Evolutionary conservation across 1,284 basidiomycete genomes (phyloP).

Genomic region (Afroboletus lepidellus): DNA sequence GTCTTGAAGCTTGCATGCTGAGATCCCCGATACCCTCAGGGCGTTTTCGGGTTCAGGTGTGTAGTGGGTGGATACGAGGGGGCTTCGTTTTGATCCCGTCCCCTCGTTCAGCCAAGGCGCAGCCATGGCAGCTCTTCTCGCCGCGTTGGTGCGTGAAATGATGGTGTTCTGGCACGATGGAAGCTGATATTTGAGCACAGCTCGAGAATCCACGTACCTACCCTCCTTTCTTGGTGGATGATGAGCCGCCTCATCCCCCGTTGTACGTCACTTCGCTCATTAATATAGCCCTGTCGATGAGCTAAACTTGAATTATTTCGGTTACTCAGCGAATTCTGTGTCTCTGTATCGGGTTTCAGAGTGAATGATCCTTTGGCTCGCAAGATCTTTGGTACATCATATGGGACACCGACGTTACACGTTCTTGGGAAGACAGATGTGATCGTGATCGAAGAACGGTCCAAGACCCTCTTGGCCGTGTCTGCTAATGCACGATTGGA

Average conservation of each 20-base stretch:
- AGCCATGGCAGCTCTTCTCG: slow-evolving; percentile 71
- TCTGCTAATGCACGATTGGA: slow-evolving; percentile 64
- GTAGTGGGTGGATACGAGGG: slow-evolving; percentile 1
- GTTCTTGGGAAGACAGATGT: slow-evolving; percentile 80
- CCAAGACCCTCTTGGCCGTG: slow-evolving; percentile 57
- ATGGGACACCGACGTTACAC: slow-evolving; percentile 75
- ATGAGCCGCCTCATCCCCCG: slow-evolving; percentile 62
- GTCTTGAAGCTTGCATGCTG: background rate
- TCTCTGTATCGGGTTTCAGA: slow-evolving; percentile 69
- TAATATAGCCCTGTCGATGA: background rate
- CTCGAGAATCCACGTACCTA: slow-evolving; percentile 42
- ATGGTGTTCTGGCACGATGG: background rate
- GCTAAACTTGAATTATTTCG: background rate
- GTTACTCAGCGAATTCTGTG: slow-evolving; percentile 58
- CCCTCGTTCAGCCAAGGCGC: slow-evolving; percentile 67
- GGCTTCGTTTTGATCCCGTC: background rate
- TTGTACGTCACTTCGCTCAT: slow-evolving; percentile 46
- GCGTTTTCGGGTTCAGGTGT: slow-evolving; percentile 80
- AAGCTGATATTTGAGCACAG: slow-evolving; percentile 10
- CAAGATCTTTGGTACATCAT: slow-evolving; percentile 56
- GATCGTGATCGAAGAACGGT: slow-evolving; percentile 64
- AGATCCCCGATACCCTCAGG: slow-evolving; percentile 44
- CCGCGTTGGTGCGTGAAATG: slow-evolving; percentile 57
- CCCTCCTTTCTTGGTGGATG: slow-evolving; percentile 66
- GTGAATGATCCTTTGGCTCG: slow-evolving; percentile 49